A percentile compares a stretch with the other conserved stretches of the same genome.
phyloP scores from a whole-genome alignment of 768 basidiomycete species.

The Boletus huronensis region DNA sequence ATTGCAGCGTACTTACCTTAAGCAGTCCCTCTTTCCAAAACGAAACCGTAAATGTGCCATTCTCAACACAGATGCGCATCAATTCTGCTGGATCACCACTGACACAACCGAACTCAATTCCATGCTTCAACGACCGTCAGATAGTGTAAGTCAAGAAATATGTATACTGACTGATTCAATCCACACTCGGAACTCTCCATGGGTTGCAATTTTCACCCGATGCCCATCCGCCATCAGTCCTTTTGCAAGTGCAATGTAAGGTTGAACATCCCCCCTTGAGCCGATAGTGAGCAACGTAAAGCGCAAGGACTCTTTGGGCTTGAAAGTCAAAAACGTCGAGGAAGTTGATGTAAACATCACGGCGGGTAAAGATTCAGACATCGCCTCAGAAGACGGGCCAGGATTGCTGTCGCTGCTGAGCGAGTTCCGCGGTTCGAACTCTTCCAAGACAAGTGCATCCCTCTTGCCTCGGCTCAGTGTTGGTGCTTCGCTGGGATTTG shows the following conservation, averaged over 20 bases:
- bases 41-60: constrained; percentile 94
- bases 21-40: constrained; percentile 88
- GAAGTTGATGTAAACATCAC: constrained; percentile 97
- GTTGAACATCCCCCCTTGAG: constrained; percentile 95
- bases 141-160: neutral
- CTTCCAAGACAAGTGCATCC: constrained; percentile 80
- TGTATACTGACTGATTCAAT: constrained; percentile 74
- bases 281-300: constrained; percentile 97
- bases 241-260: constrained; percentile 94
- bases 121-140: constrained; percentile 53
- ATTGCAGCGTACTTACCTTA: constrained; percentile 52
- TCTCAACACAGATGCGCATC: constrained; percentile 97
- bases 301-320: constrained; percentile 77
- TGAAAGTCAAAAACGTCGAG: constrained; percentile 95
- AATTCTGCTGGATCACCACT: constrained; percentile 97
- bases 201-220: constrained; percentile 85
- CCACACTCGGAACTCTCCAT: constrained; percentile 94
- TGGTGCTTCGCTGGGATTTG: constrained; percentile 42
- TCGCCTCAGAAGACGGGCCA: constrained; percentile 46
- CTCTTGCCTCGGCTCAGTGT: constrained; percentile 51
- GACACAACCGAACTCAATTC: constrained; percentile 92
- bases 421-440: constrained; percentile 59
- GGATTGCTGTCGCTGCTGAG: constrained; percentile 39
- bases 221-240: constrained; percentile 90
- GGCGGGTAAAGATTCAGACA: constrained; percentile 75